Evolutionary conservation across 2,329 filamentous ascomycete species (phyloP), one percentile per base, ranked within the genome.

Genomic region (Pyrenophora seminiperda): DNA sequence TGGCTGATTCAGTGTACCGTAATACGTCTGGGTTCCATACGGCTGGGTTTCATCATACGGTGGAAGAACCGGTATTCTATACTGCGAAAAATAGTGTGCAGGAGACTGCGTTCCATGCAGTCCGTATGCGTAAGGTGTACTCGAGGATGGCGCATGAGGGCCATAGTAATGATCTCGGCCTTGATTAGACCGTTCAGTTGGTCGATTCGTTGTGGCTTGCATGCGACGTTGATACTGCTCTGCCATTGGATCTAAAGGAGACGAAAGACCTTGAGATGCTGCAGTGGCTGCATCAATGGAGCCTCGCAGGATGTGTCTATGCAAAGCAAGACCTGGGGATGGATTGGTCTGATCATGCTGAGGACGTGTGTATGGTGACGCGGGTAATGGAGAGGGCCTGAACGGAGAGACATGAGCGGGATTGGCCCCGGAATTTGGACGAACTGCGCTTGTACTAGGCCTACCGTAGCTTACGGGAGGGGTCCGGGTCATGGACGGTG

Each of bases 201-300:
- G 41, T 32, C 37, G 53, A 14, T 53, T 53, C 39, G 51, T 42
- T 7, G 41, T 41, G 3, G 46, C 32, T 20, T 30, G 32, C 10
- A 46, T 5, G 6, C 43, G 24, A 14, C 37, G 37, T 27, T 47
- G 48, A 44, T 59, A 56, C 31, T 54, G 59, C 34, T 64, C 53
- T 20, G 65, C 49, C 20, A 63, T 52, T 6, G 62, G 41, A 24
- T 67, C 61, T 9, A 70, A 53, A 20, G 68, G 67, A 9, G 68
- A 70, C n/a, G 58, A 50, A 7, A 66, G 47, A 29, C 61, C 52
- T 20, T 58, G 54, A 13, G 41, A 33, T 2, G 53, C 59, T 19
- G 66, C 67, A 34, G 31, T 53, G 11, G 55, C 27, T 30, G 66
- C 66, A 43, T 66, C 58, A 22, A 57, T 17, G 9, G 30, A 32